phyloP scores from a whole-genome alignment of 1,284 basidiomycete genomes.

The Taiwanofungus camphoratus region DNA sequence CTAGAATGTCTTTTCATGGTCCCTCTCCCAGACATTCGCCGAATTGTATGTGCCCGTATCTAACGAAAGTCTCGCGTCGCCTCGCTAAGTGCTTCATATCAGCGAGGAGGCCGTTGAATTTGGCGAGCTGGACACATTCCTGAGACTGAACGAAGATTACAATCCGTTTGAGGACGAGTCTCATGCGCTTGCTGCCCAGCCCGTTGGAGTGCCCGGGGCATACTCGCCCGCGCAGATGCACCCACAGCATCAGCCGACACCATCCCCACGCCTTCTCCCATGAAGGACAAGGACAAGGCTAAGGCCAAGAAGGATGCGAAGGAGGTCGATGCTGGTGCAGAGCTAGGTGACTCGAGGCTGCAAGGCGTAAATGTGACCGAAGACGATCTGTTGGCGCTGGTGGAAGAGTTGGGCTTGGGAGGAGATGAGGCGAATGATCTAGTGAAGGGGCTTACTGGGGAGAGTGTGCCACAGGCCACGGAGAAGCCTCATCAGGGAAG shows the following conservation, averaged over 20 bases:
- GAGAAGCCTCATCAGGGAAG: constrained; percentile 3
- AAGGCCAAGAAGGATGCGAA: constrained; percentile 25
- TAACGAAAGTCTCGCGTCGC: background rate
- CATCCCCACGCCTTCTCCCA: constrained; percentile 44
- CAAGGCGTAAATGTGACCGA: constrained; percentile 72
- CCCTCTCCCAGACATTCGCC: constrained; percentile 38
- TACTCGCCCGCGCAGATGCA: constrained; percentile 68
- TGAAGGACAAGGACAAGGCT: constrained; percentile 14
- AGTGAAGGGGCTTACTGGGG: constrained; percentile 47
- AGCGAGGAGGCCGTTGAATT: constrained; percentile 81
- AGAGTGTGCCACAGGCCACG: background rate
- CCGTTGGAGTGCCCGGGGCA: constrained; percentile 75
- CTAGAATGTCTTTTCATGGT: constrained; percentile 29
- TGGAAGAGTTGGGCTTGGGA: constrained; percentile 67
- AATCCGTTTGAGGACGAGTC: constrained; percentile 44
- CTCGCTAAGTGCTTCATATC: background rate
- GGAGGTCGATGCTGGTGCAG: constrained; percentile 58
- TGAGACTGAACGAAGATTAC: constrained; percentile 66
- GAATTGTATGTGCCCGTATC: constrained; percentile 42
- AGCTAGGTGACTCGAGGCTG: constrained; percentile 63
- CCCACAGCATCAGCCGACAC: constrained; percentile 58
- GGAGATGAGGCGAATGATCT: constrained; percentile 68
- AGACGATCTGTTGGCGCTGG: constrained; percentile 61
- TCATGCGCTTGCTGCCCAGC: constrained; percentile 44
- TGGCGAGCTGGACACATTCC: constrained; percentile 60